Evolutionary conservation across 345 rosid genomes (phyloP), one percentile per base, ranked within the genome.

Genomic region (Triadica sebifera): DNA sequence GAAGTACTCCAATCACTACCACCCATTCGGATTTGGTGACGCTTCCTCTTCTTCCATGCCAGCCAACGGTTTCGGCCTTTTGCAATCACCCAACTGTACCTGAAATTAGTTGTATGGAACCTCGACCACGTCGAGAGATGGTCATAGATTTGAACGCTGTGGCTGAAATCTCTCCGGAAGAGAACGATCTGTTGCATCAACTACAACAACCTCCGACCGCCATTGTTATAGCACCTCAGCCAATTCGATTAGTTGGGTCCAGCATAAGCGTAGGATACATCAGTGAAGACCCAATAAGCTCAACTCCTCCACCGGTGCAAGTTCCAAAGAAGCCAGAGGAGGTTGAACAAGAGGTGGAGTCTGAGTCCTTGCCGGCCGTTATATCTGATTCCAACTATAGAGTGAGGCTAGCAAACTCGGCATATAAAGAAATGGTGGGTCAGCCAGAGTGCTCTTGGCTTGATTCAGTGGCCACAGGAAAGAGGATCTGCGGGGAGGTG

Each of bases 371-470:
- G 39, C 99, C 99, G 2, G 85, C 90, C 0, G 84, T 95, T 66
- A 83, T 95, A 68, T 81, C 97, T 0, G 98, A 95, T 74, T 86
- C 97, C 13, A 90, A 84, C 80, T 87, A 88, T 83, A 89, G 82
- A 72, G 96, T 93, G 59, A 89, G 97, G 81, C 70, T 91, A 71
- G 97, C 86, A 17, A 95, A 95, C 83, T 93, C 98, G 5, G 96
- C 94, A 0, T 95, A 90, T 83, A 95, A 85, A 77, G 96, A 93
- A 75, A 90, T 95, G 97, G 90, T 93, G 79, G 98, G 99, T 19
- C 97, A 95, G 75, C 99, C 99, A 0, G 98, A 93, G 74, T 95
- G 99, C 73, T 79, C 87, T 13, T 95, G 98, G 99, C 87, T 95
- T 12, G 93, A 90, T 34, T 80, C 89, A 0, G 82, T 91, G 88